Evolutionary conservation across 1,139 yeast genomes (phyloP), one percentile per base, ranked within the genome.

Genomic region (Magnusiomyces paraingens): DNA sequence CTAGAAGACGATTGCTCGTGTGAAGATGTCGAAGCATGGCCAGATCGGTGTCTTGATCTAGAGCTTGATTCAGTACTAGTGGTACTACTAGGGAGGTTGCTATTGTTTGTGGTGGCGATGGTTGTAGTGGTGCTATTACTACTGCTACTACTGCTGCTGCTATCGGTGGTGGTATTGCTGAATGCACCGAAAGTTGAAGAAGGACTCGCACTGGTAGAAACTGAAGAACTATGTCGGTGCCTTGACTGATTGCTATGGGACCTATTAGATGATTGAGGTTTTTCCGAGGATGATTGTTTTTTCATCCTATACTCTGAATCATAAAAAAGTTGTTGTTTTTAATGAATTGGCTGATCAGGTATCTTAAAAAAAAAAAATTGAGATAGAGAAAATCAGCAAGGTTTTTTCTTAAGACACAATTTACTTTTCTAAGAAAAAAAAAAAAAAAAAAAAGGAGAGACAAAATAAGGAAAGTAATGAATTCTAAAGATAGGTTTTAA

Each of bases 61-160:
- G n/a, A n/a, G n/a, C n/a, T n/a, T n/a, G n/a, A n/a, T n/a, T n/a
- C n/a, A n/a, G n/a, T n/a, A n/a, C n/a, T n/a, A n/a, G n/a, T 32
- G 36, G 36, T 32, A 12, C 8, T 32, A 32, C 12, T 32, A 10
- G 11, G 8, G 36, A 17, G 20, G 35, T 43, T 20, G 15, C 32
- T 12, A 35, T 21, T 20, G 6, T 5, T 43, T 6, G 12, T n/a
- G 22, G 15, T 22, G 17, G 11, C 21, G 8, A 12, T 43, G 46
- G 14, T 43, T 8, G 29, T 18, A 18, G 8, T 42, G 26, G 26
- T 42, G 18, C 11, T 10, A 12, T 26, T 42, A 26, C 45, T 17
- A 8, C 45, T 42, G 26, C 18, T 42, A n/a, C 45, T 42, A n/a
- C 26, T 42, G 14, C 45, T 42, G 42, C 18, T 39, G 42, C 42